These are phyloP conservation scores for Blastobotrys terrestris DNA, from an alignment of 805 yeast species.

Conservation along the genomic window DNA sequence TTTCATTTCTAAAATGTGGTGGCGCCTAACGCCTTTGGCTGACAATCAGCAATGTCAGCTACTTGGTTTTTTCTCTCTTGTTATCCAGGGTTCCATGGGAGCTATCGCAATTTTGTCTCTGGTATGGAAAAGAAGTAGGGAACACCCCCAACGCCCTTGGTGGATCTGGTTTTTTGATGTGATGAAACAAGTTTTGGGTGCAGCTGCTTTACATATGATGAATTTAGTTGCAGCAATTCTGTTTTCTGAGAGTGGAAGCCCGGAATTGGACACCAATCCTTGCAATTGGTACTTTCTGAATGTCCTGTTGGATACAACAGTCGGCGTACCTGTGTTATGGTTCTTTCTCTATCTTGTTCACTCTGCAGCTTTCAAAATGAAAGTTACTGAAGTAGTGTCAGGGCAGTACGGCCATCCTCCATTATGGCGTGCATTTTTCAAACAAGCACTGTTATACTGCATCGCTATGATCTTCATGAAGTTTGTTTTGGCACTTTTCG, in stretches of 20 bases:
- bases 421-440: conserved; percentile 53
- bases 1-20: too few species aligned
- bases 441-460: conserved; percentile 67
- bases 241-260: conserved; percentile 28
- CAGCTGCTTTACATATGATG: conserved; percentile 73
- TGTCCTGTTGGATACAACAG: conserved; percentile 82
- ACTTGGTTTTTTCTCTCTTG: conserved; percentile 79
- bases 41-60: conserved; percentile 48
- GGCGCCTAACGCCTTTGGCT: too few species aligned
- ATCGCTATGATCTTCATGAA: conserved; percentile 61
- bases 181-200: conserved; percentile 82
- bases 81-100: conserved; percentile 74
- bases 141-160: conserved; percentile 83
- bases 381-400: conserved; percentile 38
- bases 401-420: conserved; percentile 69
- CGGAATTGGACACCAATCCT: conserved; percentile 50
- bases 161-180: conserved; percentile 86
- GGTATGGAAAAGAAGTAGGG: conserved; percentile 69
- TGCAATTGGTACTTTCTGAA: conserved; percentile 95
- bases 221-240: conserved; percentile 68
- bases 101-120: conserved; percentile 66
- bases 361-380: conserved; percentile 37
- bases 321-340: conserved; percentile 84
- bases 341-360: conserved; percentile 44
- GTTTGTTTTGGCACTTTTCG: conserved; percentile 47